Base-by-base conservation (phyloP, 2,329 filamentous ascomycete species). In the Pseudohalonectria lignicola region DNA sequence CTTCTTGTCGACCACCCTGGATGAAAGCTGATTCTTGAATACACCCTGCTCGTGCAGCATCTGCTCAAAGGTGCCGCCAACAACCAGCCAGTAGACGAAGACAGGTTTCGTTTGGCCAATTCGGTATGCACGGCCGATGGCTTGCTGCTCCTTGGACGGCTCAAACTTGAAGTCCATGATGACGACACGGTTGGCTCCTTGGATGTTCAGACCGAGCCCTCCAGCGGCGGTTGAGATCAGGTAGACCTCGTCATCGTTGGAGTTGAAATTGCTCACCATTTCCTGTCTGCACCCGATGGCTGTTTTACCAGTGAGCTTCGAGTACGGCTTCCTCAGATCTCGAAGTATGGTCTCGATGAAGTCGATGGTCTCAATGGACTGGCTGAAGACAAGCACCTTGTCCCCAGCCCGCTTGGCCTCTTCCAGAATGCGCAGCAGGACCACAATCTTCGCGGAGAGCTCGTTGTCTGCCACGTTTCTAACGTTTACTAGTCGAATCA, bases 161-260 rank as follows among this genome's bases (percentile, higher is more conserved):
- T 88, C 92, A 61, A 79, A 94, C 43, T 71, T 68, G 51, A 82
- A 86, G 53, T 95, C 88, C 40, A 93, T 82, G 16, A 95, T 81
- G 16, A 95, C 72, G 1, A 94, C 84, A 16, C 88, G 76, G 53
- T 87, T 94, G 1, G 88, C 88, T 1, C 82, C 79, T 30, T 76
- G 74, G 11, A 95, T 81, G 43, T 95, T 95, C 36, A 94, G 65
- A 0, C 88, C 88, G 2, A 87, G 63, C 0, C 86, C 86, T 17
- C 87, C 88, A 8, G 88, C 86, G 42, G 60, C 77, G 1, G 86
- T 94, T 0, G 86, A 94, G 40, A 94, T 86, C 2, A 95, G 63
- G 51, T 85, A 85, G 1, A 93, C 66, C 18, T 77, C 68, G 2
- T 60, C 55, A 3, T 58, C 45, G 1, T 62, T 63, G 0, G 53